A percentile compares a stretch with the other conserved stretches of the same genome.
phyloP scores from a whole-genome alignment of 2,329 filamentous ascomycete genomes.

The Coniochaeta sp. region DNA sequence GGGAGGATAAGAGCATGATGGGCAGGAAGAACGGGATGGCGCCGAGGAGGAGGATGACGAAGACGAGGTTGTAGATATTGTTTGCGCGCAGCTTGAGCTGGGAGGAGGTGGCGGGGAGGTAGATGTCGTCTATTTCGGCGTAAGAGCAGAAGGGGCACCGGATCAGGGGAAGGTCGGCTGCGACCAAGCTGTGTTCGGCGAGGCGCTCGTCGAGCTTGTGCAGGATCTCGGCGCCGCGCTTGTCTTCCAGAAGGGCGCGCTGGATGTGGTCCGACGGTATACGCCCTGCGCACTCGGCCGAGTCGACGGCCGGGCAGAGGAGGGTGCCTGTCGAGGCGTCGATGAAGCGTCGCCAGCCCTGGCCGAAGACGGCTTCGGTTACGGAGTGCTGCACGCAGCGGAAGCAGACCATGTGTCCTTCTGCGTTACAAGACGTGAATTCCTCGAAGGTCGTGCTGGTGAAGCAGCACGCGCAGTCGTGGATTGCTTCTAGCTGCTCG shows the following conservation, averaged over 20 bases:
- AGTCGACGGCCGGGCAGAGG: slow-evolving; percentile 72
- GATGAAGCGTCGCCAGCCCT: slow-evolving; percentile 81
- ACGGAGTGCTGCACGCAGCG: slow-evolving; percentile 76
- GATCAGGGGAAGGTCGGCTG: slow-evolving; percentile 67
- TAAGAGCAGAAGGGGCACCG: slow-evolving; percentile 90
- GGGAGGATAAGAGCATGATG: slow-evolving; percentile 38
- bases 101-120: slow-evolving; percentile 49
- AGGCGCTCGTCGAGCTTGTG: slow-evolving; percentile 72
- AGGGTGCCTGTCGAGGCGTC: slow-evolving; percentile 66
- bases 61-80: slow-evolving; percentile 37
- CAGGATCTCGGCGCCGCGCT: slow-evolving; percentile 64
- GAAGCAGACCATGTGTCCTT: slow-evolving; percentile 71
- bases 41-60: slow-evolving; percentile 46
- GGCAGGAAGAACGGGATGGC: slow-evolving; percentile 51
- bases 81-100: slow-evolving; percentile 50
- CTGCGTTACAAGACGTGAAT: slow-evolving; percentile 60
- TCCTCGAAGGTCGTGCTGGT: slow-evolving; percentile 64
- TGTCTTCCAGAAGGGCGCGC: slow-evolving; percentile 63
- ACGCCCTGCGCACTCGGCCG: slow-evolving; percentile 64
- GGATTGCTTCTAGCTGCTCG: slow-evolving; percentile 45
- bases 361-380: slow-evolving; percentile 85
- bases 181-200: slow-evolving; percentile 66
- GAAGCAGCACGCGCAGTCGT: slow-evolving; percentile 77
- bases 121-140: slow-evolving; percentile 77
- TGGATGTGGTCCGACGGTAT: slow-evolving; percentile 64